Percentiles rank a stretch among this genome's conserved stretches.
Evolutionary conservation across 805 yeast species (phyloP).

Genomic region (Huiozyma sinensis): DNA sequence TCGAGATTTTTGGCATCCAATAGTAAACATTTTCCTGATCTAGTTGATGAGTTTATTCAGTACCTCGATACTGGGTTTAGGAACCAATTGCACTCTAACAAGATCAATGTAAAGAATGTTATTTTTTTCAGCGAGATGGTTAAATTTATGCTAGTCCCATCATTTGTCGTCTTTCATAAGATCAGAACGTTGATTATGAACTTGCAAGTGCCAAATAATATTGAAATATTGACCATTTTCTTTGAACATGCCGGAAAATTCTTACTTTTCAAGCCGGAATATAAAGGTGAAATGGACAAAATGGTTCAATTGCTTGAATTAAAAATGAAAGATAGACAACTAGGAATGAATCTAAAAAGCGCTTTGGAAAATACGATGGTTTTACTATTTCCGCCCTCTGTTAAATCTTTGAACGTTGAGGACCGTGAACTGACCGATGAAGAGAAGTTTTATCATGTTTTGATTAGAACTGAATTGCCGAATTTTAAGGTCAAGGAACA

Average conservation of each 20-base stretch:
- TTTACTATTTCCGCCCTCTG: constrained; percentile 45
- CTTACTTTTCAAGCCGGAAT: constrained; percentile 46
- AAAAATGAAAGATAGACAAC: constrained; percentile 37
- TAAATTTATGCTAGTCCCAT: constrained; percentile 64
- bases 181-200: constrained; percentile 49
- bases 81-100: constrained; percentile 44
- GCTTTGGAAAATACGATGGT: constrained; percentile 48
- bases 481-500: constrained; percentile 28
- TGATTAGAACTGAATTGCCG: constrained; percentile 44
- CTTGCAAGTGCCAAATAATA: constrained; percentile 43
- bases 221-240: constrained; percentile 58
- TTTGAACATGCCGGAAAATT: constrained; percentile 68
- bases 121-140: constrained; percentile 63
- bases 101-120: constrained; percentile 45
- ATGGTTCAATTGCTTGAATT: constrained; percentile 48
- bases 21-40: constrained; percentile 36
- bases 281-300: constrained; percentile 46
- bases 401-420: constrained; percentile 27
- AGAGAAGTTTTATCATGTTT: constrained; percentile 37
- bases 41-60: constrained; percentile 42
- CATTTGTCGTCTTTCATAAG: constrained; percentile 63
- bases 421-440: constrained; percentile 30
- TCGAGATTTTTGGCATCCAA: constrained; percentile 63
- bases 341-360: constrained; percentile 45
- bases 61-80: constrained; percentile 51